These are phyloP conservation scores for Wickerhamomyces rabaulensis DNA, from an alignment of 805 yeast genomes.

Conservation along the genomic window DNA sequence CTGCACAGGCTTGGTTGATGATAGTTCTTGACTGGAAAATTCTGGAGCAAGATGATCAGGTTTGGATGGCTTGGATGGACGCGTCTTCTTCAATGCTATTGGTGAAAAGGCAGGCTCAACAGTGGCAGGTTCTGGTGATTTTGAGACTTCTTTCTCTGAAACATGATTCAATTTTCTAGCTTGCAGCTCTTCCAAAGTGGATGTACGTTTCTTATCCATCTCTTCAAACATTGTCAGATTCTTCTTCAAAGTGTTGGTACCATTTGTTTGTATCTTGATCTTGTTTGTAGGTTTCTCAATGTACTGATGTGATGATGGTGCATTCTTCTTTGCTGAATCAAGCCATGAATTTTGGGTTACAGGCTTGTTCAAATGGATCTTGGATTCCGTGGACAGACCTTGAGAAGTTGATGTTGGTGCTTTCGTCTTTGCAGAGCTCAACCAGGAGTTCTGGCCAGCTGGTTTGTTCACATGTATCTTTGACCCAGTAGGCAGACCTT, in stretches of 20 bases:
- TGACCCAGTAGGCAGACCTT: slow-evolving; percentile 3
- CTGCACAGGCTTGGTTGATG: not conserved
- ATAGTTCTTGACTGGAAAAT: slow-evolving; percentile 1
- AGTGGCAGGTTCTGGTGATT: not conserved
- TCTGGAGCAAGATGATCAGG: slow-evolving; percentile 1
- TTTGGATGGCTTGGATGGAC: slow-evolving; percentile 13
- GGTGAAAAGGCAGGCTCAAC: slow-evolving; percentile 5
- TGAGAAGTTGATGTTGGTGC: slow-evolving; percentile 14
- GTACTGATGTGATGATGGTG: slow-evolving; percentile 1
- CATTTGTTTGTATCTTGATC: slow-evolving; percentile 27
- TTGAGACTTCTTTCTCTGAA: not conserved
- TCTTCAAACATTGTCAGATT: slow-evolving; percentile 13
- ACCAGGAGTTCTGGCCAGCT: slow-evolving; percentile 4
- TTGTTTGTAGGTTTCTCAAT: not conserved
- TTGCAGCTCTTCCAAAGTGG: slow-evolving; percentile 12
- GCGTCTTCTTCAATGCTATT: slow-evolving; percentile 15
- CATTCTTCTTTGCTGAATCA: slow-evolving; percentile 15
- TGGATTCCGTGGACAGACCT: slow-evolving; percentile 3
- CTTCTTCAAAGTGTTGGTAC: slow-evolving; percentile 26
- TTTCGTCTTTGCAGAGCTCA: slow-evolving; percentile 5
- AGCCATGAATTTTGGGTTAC: slow-evolving; percentile 11
- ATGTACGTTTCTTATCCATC: slow-evolving; percentile 4
- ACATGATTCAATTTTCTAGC: slow-evolving; percentile 13
- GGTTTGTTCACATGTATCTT: not conserved
- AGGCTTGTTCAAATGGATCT: not conserved